These are phyloP conservation scores for Micractinium conductrix DNA, from an alignment of 139 green algal species.

Conservation along the genomic window DNA sequence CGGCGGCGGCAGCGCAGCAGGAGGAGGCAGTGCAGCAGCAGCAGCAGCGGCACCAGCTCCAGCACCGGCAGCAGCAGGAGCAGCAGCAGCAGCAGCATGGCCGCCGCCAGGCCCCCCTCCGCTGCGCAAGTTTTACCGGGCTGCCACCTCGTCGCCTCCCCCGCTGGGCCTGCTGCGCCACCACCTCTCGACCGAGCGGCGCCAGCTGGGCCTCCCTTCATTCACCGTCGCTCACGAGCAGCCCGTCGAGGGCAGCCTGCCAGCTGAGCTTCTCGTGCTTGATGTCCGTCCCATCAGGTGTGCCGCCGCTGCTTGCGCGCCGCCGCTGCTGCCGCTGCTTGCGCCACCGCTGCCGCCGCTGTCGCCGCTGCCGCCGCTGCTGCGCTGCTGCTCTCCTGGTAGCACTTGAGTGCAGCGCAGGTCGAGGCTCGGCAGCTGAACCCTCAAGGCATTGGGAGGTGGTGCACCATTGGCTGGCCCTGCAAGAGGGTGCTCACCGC, in stretches of 20 bases:
- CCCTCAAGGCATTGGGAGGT: no score
- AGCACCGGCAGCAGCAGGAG: neutral
- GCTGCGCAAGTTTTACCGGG: constrained; percentile 54
- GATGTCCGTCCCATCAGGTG: constrained; percentile 33
- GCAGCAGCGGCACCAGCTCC: neutral
- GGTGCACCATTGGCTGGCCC: neutral
- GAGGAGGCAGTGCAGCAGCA: neutral
- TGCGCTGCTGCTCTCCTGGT: neutral
- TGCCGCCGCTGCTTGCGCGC: neutral
- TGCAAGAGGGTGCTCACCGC: neutral
- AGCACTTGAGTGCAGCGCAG: no score
- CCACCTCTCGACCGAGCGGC: constrained; percentile 37
- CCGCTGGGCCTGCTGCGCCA: constrained; percentile 56
- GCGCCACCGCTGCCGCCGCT: no score
- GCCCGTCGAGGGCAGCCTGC: constrained; percentile 10
- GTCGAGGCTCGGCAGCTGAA: no score
- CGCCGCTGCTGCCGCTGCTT: neutral
- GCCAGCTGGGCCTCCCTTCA: constrained; percentile 41
- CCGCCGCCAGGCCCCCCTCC: neutral
- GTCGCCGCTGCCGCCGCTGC: neutral
- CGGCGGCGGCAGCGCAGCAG: neutral
- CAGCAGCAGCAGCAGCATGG: neutral
- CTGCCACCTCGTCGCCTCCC: constrained; percentile 28
- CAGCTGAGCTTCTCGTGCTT: constrained; percentile 61
- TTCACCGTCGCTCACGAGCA: constrained; percentile 54